Evolutionary conservation across 176 grass and related monocot species (phyloP).

Genomic region (Guadua angustifolia): DNA sequence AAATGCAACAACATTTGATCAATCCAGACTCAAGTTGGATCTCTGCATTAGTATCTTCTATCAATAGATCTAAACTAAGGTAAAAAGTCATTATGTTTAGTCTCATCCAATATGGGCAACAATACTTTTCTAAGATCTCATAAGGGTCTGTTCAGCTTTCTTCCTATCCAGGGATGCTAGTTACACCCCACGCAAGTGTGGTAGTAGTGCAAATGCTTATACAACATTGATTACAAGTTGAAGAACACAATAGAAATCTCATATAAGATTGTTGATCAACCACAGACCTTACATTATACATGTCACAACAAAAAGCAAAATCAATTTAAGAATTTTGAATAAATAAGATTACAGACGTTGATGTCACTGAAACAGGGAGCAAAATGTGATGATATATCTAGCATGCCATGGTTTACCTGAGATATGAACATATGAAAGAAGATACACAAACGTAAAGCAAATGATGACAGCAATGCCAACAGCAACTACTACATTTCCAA

Average conservation of each 20-base stretch:
- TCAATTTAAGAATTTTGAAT: not conserved
- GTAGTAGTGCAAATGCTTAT: slow-evolving; percentile 5
- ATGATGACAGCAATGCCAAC: slow-evolving; percentile 65
- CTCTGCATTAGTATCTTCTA: not conserved
- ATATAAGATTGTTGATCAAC: slow-evolving; percentile 4
- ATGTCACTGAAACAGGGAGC: slow-evolving; percentile 7
- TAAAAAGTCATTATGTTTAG: not conserved
- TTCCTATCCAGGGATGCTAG: not conserved
- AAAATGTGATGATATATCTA: slow-evolving; percentile 24
- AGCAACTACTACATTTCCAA: slow-evolving; percentile 77
- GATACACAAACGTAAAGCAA: slow-evolving; percentile 81
- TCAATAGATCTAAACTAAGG: not conserved
- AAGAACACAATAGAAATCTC: not conserved
- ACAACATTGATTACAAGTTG: not conserved
- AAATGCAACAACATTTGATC: not conserved
- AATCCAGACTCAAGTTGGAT: slow-evolving; percentile 9
- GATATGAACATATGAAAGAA: slow-evolving; percentile 91
- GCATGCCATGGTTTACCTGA: slow-evolving; percentile 71
- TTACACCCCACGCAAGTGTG: not conserved
- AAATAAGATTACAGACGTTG: slow-evolving; percentile 16
- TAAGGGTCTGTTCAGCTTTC: not conserved
- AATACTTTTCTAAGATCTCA: not conserved
- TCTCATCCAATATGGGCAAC: not conserved
- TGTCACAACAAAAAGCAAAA: not conserved
- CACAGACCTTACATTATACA: not conserved